phyloP scores from a whole-genome alignment of 805 yeast genomes.

The Starmerella vaccinii region DNA sequence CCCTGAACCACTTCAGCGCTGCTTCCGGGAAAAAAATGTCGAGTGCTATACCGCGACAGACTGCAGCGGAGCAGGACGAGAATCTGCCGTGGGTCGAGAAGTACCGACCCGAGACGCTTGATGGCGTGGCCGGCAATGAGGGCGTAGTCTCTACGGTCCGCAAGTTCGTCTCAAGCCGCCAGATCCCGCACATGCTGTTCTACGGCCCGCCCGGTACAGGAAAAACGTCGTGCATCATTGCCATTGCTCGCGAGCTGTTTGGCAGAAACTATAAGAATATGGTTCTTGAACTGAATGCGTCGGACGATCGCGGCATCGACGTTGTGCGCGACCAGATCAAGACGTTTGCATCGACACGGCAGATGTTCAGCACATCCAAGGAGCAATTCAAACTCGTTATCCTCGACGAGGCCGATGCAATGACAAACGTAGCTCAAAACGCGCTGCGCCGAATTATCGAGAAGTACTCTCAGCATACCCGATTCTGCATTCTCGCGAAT shows the following conservation, averaged over 20 bases:
- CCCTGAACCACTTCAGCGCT: neutral
- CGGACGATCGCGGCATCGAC: slow-evolving; percentile 97
- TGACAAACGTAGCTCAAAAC: slow-evolving; percentile 94
- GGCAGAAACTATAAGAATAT: slow-evolving; percentile 74
- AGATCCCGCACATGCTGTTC: slow-evolving; percentile 81
- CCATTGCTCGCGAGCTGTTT: slow-evolving; percentile 76
- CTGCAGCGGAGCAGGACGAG: slow-evolving; percentile 6
- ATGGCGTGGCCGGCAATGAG: slow-evolving; percentile 85
- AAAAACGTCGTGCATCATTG: slow-evolving; percentile 81
- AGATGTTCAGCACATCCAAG: slow-evolving; percentile 50
- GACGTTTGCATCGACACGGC: slow-evolving; percentile 91
- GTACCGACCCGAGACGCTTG: slow-evolving; percentile 74
- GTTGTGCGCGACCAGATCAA: slow-evolving; percentile 95
- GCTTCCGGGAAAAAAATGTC: neutral
- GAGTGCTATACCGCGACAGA: neutral
- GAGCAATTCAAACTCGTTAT: slow-evolving; percentile 79
- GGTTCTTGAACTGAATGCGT: slow-evolving; percentile 93
- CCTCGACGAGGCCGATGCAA: slow-evolving; percentile 94
- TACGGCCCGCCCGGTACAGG: slow-evolving; percentile 97
- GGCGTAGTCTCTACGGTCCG: slow-evolving; percentile 78
- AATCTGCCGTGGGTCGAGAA: slow-evolving; percentile 64
- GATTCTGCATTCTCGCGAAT: slow-evolving; percentile 91
- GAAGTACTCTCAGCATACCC: slow-evolving; percentile 85
- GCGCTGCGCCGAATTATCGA: slow-evolving; percentile 92
- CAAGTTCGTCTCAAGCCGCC: slow-evolving; percentile 71